These are phyloP conservation scores for Boletus subparvulus DNA, from an alignment of 768 basidiomycete genomes.

Conservation along the genomic window DNA sequence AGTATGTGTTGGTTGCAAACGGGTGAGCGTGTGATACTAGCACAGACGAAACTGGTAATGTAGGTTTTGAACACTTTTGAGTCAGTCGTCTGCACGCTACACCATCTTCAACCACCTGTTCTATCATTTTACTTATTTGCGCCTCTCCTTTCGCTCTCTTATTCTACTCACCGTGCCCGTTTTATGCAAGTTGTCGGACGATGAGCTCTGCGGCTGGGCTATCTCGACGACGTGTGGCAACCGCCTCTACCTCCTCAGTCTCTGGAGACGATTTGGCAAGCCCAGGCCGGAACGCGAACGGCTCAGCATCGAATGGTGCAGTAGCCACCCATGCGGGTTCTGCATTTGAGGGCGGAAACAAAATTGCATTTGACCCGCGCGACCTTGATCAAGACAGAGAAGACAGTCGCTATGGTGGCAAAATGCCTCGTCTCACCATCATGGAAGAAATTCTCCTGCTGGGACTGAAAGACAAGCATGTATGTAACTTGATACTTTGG, in stretches of 20 bases:
- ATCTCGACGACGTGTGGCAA: slow-evolving; percentile 56
- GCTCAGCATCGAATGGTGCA: slow-evolving; percentile 30
- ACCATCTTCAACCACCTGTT: slow-evolving; percentile 6
- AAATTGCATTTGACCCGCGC: slow-evolving; percentile 91
- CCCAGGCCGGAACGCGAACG: slow-evolving; percentile 30
- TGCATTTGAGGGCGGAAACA: slow-evolving; percentile 82
- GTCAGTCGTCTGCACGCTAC: slow-evolving; percentile 1
- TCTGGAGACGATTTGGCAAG: slow-evolving; percentile 39
- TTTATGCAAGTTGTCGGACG: slow-evolving; percentile 26
- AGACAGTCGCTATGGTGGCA: slow-evolving; percentile 62
- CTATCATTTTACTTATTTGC: slow-evolving; percentile 1
- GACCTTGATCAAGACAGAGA: slow-evolving; percentile 77
- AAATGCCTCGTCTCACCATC: slow-evolving; percentile 83
- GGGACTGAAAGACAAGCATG: slow-evolving; percentile 96
- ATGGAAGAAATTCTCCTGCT: slow-evolving; percentile 96
- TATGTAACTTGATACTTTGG: slow-evolving; percentile 35
- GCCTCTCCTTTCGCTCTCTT: slow-evolving; percentile 3
- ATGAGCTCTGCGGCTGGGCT: slow-evolving; percentile 57
- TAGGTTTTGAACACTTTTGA: slow-evolving; percentile 10
- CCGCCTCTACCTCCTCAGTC: slow-evolving; percentile 37
- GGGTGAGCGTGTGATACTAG: slow-evolving; percentile 14
- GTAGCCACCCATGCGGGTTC: slow-evolving; percentile 65
- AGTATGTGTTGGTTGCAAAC: neutral
- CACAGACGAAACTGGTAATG: slow-evolving; percentile 5
- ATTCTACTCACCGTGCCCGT: neutral